phyloP scores from a whole-genome alignment of 495 filamentous ascomycete species.

The Letharia columbiana region DNA sequence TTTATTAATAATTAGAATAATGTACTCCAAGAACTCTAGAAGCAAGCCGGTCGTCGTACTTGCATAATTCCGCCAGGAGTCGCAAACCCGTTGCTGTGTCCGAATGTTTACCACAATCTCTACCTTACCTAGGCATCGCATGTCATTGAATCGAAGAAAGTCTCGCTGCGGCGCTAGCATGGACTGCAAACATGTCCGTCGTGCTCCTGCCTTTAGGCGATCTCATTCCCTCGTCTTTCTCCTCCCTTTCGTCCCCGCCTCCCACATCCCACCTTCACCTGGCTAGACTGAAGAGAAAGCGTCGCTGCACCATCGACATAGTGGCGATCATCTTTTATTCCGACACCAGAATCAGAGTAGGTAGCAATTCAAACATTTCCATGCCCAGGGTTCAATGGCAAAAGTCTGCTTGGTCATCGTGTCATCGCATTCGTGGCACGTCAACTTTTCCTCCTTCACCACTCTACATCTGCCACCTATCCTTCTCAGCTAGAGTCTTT shows the following conservation, averaged over 20 bases:
- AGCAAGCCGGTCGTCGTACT: neutral
- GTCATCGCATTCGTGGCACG: neutral
- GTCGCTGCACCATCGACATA: conserved; percentile 6
- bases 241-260: conserved; percentile 3
- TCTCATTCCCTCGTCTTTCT: neutral
- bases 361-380: neutral
- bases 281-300: neutral
- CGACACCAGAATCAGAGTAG: neutral
- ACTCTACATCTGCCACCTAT: neutral
- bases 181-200: neutral
- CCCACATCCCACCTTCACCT: conserved; percentile 2
- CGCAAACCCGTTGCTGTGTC: too few species aligned
- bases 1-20: too few species aligned
- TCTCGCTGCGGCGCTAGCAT: neutral
- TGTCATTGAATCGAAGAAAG: neutral
- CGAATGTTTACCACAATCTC: neutral
- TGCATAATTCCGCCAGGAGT: neutral
- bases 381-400: neutral
- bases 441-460: neutral
- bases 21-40: neutral
- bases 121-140: neutral
- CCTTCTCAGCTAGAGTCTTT: neutral
- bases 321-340: neutral
- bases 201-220: neutral
- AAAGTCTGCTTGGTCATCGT: conserved; percentile 1